A percentile compares a stretch with the other conserved stretches of the same genome.
Evolutionary conservation across 768 basidiomycete species (phyloP).

Genomic region (Boletus huronensis): DNA sequence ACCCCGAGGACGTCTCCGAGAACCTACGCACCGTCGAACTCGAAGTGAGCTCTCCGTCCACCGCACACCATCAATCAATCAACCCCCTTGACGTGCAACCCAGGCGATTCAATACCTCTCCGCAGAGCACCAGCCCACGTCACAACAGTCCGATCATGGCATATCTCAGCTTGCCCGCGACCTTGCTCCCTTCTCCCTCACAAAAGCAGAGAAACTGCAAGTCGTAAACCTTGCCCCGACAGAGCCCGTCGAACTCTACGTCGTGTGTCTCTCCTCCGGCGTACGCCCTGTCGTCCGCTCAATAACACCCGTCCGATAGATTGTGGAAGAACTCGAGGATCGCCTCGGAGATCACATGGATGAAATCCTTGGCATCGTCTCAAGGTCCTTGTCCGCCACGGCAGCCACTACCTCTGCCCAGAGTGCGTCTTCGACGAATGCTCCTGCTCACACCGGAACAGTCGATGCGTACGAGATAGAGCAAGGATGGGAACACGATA

Average conservation of each 20-base stretch:
- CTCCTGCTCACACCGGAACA: neutral
- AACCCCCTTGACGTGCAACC: neutral
- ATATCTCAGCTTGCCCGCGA: constrained; percentile 63
- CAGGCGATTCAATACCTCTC: constrained; percentile 87
- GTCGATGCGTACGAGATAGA: constrained; percentile 22
- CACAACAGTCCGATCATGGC: constrained; percentile 58
- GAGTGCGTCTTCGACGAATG: neutral
- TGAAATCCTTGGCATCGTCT: constrained; percentile 59
- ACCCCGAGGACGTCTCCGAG: constrained; percentile 61
- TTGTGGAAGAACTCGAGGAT: constrained; percentile 89
- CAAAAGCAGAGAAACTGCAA: constrained; percentile 90
- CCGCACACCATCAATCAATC: neutral
- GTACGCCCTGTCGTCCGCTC: neutral
- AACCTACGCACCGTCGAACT: constrained; percentile 85
- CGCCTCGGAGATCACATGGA: constrained; percentile 69
- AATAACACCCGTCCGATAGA: constrained; percentile 43
- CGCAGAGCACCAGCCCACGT: constrained; percentile 67
- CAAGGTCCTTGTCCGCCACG: constrained; percentile 35
- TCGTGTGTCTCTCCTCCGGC: constrained; percentile 49
- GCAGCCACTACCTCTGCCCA: neutral
- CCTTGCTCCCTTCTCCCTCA: constrained; percentile 68
- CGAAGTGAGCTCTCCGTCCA: constrained; percentile 39
- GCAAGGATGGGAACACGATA: constrained; percentile 34
- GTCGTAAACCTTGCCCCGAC: constrained; percentile 88
- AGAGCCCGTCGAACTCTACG: constrained; percentile 81